Evolutionary conservation across 805 yeast species (phyloP).

Genomic region (Wickerhamomyces mucosus): DNA sequence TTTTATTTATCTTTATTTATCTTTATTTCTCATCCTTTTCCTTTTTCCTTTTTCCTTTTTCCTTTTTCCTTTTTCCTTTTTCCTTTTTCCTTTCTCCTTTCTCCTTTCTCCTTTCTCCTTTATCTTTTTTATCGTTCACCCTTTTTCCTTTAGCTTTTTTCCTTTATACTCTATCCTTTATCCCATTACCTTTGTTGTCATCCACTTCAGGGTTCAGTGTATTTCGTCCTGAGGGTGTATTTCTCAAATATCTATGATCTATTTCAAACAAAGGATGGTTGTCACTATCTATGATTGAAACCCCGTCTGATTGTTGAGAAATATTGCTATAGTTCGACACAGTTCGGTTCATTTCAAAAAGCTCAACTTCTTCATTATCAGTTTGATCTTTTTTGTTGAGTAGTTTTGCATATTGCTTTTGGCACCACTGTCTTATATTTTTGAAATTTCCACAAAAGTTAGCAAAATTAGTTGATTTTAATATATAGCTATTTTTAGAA

Average conservation of each 20-base stretch:
- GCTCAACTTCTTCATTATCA: slow-evolving; percentile 4
- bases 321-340: slow-evolving; percentile 4
- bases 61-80: no score
- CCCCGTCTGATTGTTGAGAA: slow-evolving; percentile 7
- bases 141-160: no score
- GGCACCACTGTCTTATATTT: neutral
- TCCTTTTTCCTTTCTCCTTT: no score
- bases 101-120: no score
- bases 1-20: no score
- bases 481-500: slow-evolving; percentile 13
- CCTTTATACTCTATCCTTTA: no score
- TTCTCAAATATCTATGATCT: slow-evolving; percentile 18
- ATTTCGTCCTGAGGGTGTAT: slow-evolving; percentile 22
- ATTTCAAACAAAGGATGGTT: slow-evolving; percentile 18
- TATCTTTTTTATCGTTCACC: no score
- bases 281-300: slow-evolving; percentile 16
- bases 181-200: no score
- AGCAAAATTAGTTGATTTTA: slow-evolving; percentile 6
- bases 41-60: no score
- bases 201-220: no score
- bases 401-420: neutral
- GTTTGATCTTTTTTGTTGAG: neutral
- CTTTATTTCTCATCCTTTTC: no score
- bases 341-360: slow-evolving; percentile 4
- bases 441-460: slow-evolving; percentile 5